Conservation (phyloP, 2,329 filamentous ascomycete species). For the Lecanosticta acicola region DNA sequence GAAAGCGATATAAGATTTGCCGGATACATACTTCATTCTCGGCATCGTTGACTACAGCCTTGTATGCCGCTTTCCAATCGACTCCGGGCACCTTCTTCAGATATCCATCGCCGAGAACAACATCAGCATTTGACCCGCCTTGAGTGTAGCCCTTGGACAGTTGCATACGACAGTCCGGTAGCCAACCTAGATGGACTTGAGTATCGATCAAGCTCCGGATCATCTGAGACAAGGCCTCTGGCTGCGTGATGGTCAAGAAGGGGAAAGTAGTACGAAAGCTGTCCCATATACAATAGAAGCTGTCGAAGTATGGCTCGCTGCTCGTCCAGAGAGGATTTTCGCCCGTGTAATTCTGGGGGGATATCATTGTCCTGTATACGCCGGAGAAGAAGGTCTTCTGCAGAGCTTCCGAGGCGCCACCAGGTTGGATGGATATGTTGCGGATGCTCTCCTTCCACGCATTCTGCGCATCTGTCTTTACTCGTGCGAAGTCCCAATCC, state of each 20-base stretch:
- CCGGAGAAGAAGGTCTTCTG: constrained; percentile 55
- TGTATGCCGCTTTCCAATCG: constrained; percentile 63
- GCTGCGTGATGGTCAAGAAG: constrained; percentile 59
- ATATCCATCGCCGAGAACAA: constrained; percentile 61
- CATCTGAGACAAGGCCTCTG: constrained; percentile 56
- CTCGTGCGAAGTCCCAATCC: constrained; percentile 55
- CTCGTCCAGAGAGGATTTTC: constrained; percentile 63
- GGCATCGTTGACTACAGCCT: constrained; percentile 66
- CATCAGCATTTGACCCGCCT: constrained; percentile 41
- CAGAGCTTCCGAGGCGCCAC: constrained; percentile 47
- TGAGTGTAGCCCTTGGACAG: constrained; percentile 64
- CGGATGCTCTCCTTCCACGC: constrained; percentile 36
- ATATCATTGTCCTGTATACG: constrained; percentile 63
- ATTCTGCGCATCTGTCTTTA: constrained; percentile 37
- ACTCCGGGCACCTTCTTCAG: constrained; percentile 57
- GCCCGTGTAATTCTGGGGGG: constrained; percentile 63
- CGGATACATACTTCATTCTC: constrained; percentile 48
- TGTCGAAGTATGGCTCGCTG: constrained; percentile 63
- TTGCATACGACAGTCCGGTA: constrained; percentile 68
- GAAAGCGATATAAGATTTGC: background rate
- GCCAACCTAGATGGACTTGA: constrained; percentile 61
- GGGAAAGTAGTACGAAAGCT: constrained; percentile 59
- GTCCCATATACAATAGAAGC: constrained; percentile 64
- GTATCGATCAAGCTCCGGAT: constrained; percentile 63
- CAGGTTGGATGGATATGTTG: constrained; percentile 32